These are phyloP conservation scores for Myriangium duriaei DNA, from an alignment of 2,329 filamentous ascomycete genomes.

Conservation along the genomic window DNA sequence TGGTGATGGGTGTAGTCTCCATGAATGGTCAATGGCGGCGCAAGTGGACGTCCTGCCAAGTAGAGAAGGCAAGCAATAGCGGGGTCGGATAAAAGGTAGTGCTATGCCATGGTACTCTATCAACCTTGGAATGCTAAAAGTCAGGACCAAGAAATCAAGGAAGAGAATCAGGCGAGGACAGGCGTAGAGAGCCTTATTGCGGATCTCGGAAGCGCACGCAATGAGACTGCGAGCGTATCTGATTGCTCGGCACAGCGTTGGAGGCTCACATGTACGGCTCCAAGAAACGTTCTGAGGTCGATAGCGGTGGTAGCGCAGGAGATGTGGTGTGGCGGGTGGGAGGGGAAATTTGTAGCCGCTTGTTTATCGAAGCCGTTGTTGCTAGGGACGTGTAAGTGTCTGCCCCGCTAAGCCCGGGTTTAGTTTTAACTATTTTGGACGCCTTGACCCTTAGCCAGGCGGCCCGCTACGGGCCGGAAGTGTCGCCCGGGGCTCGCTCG, in stretches of 20 bases:
- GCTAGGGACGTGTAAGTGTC: too few species aligned
- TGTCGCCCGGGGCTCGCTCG: too few species aligned
- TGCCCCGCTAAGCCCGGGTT: too few species aligned
- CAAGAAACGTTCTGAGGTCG: too few species aligned
- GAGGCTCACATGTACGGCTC: not conserved
- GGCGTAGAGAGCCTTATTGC: not conserved
- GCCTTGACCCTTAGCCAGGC: too few species aligned
- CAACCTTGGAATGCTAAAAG: not conserved
- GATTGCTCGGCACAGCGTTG: not conserved
- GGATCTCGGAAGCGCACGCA: not conserved
- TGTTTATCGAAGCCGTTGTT: not conserved
- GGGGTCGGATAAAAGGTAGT: too few species aligned
- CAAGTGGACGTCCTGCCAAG: too few species aligned
- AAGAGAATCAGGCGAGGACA: not conserved
- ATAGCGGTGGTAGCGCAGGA: not conserved
- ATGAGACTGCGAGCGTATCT: not conserved
- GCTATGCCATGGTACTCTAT: too few species aligned
- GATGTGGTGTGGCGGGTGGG: not conserved
- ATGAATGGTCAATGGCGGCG: too few species aligned
- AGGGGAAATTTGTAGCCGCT: not conserved
- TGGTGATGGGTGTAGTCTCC: conserved; percentile 3
- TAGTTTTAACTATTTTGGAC: too few species aligned
- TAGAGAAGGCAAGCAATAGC: too few species aligned
- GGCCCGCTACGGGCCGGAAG: too few species aligned
- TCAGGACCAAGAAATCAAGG: not conserved